phyloP scores from a whole-genome alignment of 306 rosid genomes.

The Corylus americana region DNA sequence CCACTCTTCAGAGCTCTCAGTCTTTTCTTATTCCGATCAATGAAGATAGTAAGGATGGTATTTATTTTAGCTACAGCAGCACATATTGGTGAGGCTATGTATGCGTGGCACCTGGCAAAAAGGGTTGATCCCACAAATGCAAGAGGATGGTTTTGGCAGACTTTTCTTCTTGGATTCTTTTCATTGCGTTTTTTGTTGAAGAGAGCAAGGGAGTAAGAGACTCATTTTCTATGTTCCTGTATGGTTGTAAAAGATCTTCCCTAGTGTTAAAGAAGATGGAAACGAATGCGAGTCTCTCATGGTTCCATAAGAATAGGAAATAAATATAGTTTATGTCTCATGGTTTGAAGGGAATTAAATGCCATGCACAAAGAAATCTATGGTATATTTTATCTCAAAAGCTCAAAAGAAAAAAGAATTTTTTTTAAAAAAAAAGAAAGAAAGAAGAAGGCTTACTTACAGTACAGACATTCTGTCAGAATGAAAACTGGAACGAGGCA shows the following conservation, averaged over 20 bases:
- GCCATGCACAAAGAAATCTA: too few species aligned
- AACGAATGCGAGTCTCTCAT: neutral
- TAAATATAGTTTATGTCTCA: neutral
- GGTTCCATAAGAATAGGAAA: neutral
- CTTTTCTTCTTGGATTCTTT: conserved; percentile 62
- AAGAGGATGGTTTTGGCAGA: conserved; percentile 91
- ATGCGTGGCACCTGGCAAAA: conserved; percentile 74
- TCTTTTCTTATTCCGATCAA: conserved; percentile 64
- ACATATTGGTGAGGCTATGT: conserved; percentile 63
- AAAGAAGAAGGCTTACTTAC: too few species aligned
- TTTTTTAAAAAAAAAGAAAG: too few species aligned
- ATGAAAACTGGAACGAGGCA: too few species aligned
- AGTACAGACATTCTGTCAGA: too few species aligned
- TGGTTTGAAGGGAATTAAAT: neutral
- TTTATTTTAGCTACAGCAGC: conserved; percentile 37
- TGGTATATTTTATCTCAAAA: too few species aligned
- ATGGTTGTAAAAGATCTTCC: neutral
- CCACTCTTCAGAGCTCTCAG: conserved; percentile 47
- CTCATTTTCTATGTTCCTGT: neutral
- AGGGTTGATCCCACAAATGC: conserved; percentile 76
- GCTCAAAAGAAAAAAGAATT: too few species aligned
- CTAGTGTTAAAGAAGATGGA: neutral
- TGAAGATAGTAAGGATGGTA: conserved; percentile 49
- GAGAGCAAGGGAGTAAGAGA: conserved; percentile 44
- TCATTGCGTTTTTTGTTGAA: conserved; percentile 75